phyloP scores from a whole-genome alignment of 768 basidiomycete genomes.

The Phlegmacium glaucopus region DNA sequence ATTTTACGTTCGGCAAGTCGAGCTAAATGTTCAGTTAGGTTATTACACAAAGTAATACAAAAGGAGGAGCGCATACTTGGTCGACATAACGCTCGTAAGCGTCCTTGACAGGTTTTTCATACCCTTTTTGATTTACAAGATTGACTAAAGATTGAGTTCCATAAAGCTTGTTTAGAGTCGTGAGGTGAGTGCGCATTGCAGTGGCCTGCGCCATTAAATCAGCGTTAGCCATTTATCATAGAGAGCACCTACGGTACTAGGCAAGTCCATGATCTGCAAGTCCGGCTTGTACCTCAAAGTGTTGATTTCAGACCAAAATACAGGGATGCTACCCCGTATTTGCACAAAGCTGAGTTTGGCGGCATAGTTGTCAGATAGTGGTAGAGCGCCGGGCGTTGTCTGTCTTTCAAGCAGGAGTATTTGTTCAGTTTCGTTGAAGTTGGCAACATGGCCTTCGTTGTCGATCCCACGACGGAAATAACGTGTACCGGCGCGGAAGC shows the following conservation, averaged over 20 bases:
- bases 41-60: neutral
- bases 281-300: conserved; percentile 96
- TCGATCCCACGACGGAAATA: conserved; percentile 97
- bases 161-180: conserved; percentile 69
- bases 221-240: neutral
- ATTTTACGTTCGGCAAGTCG: conserved; percentile 66
- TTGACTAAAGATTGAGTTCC: conserved; percentile 82
- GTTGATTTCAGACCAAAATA: conserved; percentile 97
- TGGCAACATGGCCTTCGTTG: conserved; percentile 84
- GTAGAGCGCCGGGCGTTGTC: conserved; percentile 35
- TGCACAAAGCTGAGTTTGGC: conserved; percentile 86
- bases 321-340: conserved; percentile 87
- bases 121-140: conserved; percentile 89
- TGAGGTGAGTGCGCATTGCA: conserved; percentile 71
- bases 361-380: conserved; percentile 39
- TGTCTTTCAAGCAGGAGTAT: conserved; percentile 73
- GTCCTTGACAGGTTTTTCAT: conserved; percentile 93
- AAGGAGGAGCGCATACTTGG: conserved; percentile 40
- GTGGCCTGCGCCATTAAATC: conserved; percentile 44
- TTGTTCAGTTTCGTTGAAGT: conserved; percentile 99
- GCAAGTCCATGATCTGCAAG: conserved; percentile 91
- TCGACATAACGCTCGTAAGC: conserved; percentile 81
- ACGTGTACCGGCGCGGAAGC: conserved; percentile 93
- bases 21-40: conserved; percentile 34
- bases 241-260: conserved; percentile 63